These are phyloP conservation scores for Lepidium sativum DNA, from an alignment of 345 rosid species.

Conservation along the genomic window DNA sequence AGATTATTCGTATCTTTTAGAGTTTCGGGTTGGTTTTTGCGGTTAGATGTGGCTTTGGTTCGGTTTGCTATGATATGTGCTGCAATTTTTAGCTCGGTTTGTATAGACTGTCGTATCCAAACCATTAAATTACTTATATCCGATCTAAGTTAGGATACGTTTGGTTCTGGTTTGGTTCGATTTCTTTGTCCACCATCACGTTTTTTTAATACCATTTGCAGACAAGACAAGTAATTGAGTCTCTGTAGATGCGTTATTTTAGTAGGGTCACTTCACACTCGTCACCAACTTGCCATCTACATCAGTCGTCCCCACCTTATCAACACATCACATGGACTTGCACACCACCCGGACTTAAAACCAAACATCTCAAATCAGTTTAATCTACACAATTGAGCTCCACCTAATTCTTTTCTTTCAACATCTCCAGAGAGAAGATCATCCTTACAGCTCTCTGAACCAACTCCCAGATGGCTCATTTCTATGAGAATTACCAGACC, in stretches of 20 bases:
- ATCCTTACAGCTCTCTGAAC: conserved; percentile 3
- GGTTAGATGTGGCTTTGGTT: background rate
- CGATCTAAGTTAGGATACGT: background rate
- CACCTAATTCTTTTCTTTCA: background rate
- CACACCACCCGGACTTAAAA: conserved; percentile 9
- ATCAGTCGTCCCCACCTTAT: conserved; percentile 19
- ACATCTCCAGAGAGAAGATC: background rate
- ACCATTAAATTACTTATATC: too few relatives aligned
- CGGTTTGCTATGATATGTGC: too few relatives aligned
- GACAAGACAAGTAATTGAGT: conserved; percentile 11
- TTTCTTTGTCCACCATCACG: conserved; percentile 10
- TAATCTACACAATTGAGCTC: background rate
- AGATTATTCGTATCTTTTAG: too few relatives aligned
- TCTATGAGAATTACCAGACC: conserved; percentile 16
- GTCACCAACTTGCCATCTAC: conserved; percentile 19
- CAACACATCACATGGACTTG: conserved; percentile 21
- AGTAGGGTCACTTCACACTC: conserved; percentile 24
- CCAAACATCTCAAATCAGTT: conserved; percentile 17
- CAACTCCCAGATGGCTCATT: conserved; percentile 5
- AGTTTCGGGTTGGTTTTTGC: too few relatives aligned
- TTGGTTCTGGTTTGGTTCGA: background rate
- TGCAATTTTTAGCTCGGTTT: too few relatives aligned
- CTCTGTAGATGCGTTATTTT: background rate
- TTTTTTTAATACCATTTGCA: conserved; percentile 1
- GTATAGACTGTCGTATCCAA: too few relatives aligned